Conservation (phyloP, 768 basidiomycete genomes). For the Boletus reticuloceps region DNA sequence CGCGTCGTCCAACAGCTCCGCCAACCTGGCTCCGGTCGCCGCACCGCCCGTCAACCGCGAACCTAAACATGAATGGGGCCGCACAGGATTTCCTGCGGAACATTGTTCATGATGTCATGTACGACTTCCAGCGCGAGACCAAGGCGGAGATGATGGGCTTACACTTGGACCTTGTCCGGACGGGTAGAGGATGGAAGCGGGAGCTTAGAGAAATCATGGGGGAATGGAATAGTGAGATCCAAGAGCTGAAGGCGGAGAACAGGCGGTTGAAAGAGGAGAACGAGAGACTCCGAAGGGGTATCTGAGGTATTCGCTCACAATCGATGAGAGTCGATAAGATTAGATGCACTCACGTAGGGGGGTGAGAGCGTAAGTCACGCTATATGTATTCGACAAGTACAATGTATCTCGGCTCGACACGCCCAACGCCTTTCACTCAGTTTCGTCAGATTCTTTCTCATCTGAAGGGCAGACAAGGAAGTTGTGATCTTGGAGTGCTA, state of each 20-base stretch:
- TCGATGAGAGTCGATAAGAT: no score
- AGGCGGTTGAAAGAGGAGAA: conserved; percentile 66
- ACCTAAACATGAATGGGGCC: conserved; percentile 29
- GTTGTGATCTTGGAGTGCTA: not conserved
- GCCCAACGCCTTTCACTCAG: no score
- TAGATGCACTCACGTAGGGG: no score
- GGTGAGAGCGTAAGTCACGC: no score
- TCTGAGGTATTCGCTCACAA: conserved; percentile 20
- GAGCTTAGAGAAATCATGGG: conserved; percentile 63
- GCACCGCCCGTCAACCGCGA: conserved; percentile 26
- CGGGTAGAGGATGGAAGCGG: conserved; percentile 67
- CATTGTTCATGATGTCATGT: conserved; percentile 70
- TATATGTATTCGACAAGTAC: not conserved
- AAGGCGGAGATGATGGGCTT: conserved; percentile 71
- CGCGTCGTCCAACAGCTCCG: conserved; percentile 41
- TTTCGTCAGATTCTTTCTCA: no score
- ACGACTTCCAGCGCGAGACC: conserved; percentile 68
- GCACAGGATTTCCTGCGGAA: conserved; percentile 59
- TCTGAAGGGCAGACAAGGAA: no score
- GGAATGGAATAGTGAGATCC: conserved; percentile 58
- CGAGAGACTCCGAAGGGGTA: conserved; percentile 46
- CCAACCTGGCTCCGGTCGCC: conserved; percentile 41
- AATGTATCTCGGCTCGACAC: no score
- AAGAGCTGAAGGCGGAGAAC: conserved; percentile 43
- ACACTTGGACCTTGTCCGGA: conserved; percentile 68